A percentile compares a stretch with the other conserved stretches of the same genome.
Conservation (phyloP, 805 yeast species). For the Lipomyces spencermartinsiae region DNA sequence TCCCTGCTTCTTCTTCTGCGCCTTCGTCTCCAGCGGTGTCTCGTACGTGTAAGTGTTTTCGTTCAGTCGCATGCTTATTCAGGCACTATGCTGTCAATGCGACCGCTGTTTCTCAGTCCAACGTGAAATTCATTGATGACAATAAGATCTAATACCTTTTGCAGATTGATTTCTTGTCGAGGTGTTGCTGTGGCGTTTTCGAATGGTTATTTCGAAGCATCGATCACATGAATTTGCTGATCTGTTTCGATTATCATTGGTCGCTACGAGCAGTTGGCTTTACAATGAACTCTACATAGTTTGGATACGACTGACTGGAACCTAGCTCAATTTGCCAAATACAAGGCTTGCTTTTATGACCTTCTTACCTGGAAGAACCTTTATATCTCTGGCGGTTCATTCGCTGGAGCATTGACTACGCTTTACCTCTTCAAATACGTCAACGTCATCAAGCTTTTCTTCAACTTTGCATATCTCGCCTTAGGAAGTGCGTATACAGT, state of each 20-base stretch:
- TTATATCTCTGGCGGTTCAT: conserved; percentile 21
- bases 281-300: background rate
- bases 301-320: background rate
- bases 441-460: conserved; percentile 19
- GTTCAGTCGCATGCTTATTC: background rate
- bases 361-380: conserved; percentile 31
- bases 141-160: background rate
- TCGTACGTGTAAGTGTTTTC: conserved; percentile 1
- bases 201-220: background rate
- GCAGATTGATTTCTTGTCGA: background rate
- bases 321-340: conserved; percentile 22
- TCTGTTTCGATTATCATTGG: background rate
- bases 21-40: background rate
- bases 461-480: conserved; percentile 25
- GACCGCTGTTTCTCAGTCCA: background rate
- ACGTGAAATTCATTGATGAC: background rate
- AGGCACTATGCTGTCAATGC: background rate
- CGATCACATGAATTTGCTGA: background rate
- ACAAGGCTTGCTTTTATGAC: conserved; percentile 23
- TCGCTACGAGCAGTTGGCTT: too few relatives aligned
- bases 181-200: background rate
- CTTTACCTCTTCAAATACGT: conserved; percentile 24
- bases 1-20: background rate
- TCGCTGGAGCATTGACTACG: conserved; percentile 12
- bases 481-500: conserved; percentile 30